Base-by-base conservation (phyloP, 768 basidiomycete species). In the Leucocoprinus birnbaumii region DNA sequence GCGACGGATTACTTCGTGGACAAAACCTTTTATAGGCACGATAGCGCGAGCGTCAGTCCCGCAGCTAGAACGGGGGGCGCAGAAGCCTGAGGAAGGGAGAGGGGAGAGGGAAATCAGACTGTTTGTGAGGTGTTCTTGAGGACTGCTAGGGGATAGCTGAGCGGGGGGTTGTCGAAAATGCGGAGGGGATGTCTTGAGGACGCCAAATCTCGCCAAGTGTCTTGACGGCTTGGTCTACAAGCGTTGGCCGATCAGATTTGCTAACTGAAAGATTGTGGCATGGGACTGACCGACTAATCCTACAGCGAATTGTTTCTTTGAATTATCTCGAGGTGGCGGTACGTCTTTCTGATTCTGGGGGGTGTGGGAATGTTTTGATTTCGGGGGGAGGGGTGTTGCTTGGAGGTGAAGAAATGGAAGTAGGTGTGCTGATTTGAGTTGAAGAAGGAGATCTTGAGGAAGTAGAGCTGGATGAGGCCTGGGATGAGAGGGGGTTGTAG, bases 1-100 rank as follows among this genome's bases (percentile, higher is more conserved):
- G 35, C 94, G 87, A 49, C 90, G 81, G 13, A 96, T 78, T 7
- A 94, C 89, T 70, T 96, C 92, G 65, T 91, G 88, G 25, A 96
- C 90, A 62, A 96, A 96, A 3, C 79, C 76, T 59, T 81, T 85
- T 59, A 91, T 79, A 7, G 88, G 85, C 7, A 83, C 71, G 16
- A 83, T 73, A 58, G 65, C 60, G 49, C 69, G 72, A 21, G 68
- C 64, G 37, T 64, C 63, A 35, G 58, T 34, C 53, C 59, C 49
- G 60, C 56, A 37, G 31, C 38, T 44, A 21, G 57, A 55, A 2
- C 61, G 67, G 19, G 59, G 44, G 31, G 56, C n/a, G n/a, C n/a
- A n/a, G n/a, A n/a, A n/a, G n/a, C n/a, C n/a, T n/a, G n/a, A n/a
- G n/a, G n/a, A n/a, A n/a, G n/a, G n/a, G n/a, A n/a, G 34, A 22